Conservation (phyloP, 2,329 filamentous ascomycete species). For the Rhynchosporium secalis region DNA sequence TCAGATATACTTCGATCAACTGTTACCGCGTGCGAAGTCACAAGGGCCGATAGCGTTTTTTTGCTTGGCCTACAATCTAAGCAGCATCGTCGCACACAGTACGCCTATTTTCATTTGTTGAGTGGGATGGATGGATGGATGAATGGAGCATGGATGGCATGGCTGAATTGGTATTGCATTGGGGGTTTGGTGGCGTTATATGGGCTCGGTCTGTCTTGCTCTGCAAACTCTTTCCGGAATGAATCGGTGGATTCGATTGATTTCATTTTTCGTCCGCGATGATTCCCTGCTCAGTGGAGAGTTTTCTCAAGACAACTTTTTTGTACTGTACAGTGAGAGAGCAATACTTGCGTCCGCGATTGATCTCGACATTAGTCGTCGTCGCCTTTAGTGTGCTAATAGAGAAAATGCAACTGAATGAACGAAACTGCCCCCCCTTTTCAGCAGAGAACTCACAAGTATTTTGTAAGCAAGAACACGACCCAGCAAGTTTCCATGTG, state of each 20-base stretch:
- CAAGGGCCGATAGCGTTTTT: conserved; percentile 12
- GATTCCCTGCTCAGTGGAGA: conserved; percentile 2
- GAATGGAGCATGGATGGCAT: conserved; percentile 18
- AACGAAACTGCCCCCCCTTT: neutral
- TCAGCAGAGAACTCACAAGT: too few relatives aligned
- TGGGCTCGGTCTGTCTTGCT: conserved; percentile 20
- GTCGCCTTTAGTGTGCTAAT: conserved; percentile 15
- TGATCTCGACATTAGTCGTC: neutral
- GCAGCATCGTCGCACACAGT: neutral
- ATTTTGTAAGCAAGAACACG: neutral
- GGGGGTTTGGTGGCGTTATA: conserved; percentile 20
- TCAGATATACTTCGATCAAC: conserved; percentile 30
- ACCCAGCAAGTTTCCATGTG: neutral
- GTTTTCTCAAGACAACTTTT: conserved; percentile 2
- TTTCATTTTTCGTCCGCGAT: conserved; percentile 9
- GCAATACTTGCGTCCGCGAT: conserved; percentile 3
- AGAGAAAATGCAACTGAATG: conserved; percentile 13
- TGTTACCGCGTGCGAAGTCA: conserved; percentile 24
- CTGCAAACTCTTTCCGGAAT: conserved; percentile 6
- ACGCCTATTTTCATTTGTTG: conserved; percentile 17
- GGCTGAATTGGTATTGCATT: conserved; percentile 16
- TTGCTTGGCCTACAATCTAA: neutral
- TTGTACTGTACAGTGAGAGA: conserved; percentile 19
- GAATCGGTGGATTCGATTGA: conserved; percentile 6
- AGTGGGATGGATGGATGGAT: conserved; percentile 14